phyloP scores from a whole-genome alignment of 176 grass and related monocot species.

The Oryza brachyantha region DNA sequence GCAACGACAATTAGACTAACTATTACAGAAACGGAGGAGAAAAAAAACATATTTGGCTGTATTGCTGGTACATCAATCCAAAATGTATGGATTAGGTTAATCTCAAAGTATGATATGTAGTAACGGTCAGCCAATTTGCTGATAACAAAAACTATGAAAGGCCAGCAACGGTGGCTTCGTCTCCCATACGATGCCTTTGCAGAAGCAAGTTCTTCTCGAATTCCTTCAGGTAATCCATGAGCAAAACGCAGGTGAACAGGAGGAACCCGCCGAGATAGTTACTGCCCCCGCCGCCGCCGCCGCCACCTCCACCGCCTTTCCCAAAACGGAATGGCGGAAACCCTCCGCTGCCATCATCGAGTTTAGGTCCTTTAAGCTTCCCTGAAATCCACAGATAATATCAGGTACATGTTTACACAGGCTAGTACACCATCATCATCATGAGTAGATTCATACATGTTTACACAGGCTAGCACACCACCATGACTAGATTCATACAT shows the following conservation, averaged over 20 bases:
- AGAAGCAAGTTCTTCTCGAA: constrained; percentile 13
- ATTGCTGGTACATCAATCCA: too few relatives aligned
- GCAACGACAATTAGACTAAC: too few relatives aligned
- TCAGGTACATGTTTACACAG: too few relatives aligned
- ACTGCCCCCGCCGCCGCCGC: neutral
- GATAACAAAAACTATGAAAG: neutral
- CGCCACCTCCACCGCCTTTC: constrained; percentile 13
- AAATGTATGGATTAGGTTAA: too few relatives aligned
- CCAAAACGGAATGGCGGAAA: constrained; percentile 24
- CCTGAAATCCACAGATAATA: neutral
- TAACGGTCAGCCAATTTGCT: too few relatives aligned
- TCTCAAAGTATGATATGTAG: too few relatives aligned
- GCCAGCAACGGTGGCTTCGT: constrained; percentile 11
- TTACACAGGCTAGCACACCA: too few relatives aligned
- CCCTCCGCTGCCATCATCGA: constrained; percentile 19
- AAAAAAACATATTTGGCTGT: too few relatives aligned
- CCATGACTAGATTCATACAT: too few relatives aligned
- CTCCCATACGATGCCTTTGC: neutral
- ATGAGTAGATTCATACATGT: neutral
- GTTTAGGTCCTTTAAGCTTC: constrained; percentile 17
- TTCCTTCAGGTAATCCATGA: constrained; percentile 33
- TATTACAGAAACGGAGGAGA: too few relatives aligned
- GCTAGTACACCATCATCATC: too few relatives aligned
- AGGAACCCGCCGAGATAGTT: constrained; percentile 21
- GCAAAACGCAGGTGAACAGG: constrained; percentile 17